Evolutionary conservation across 306 rosid genomes (phyloP).

Genomic region (Lathyrus oleraceus): DNA sequence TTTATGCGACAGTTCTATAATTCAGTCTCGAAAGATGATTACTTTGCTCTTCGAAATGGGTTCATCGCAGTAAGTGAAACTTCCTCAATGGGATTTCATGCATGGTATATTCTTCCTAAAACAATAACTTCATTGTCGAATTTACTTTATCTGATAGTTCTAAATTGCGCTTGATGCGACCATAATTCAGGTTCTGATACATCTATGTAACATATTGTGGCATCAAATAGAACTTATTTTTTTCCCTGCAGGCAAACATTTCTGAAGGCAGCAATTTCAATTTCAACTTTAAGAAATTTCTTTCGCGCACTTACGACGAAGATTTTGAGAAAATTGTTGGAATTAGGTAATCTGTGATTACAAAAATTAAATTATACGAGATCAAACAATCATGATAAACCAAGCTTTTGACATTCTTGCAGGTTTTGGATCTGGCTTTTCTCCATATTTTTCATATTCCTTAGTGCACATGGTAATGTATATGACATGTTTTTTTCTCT

Average conservation of each 20-base stretch:
- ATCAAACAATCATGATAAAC: not conserved
- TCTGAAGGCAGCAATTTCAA: slow-evolving; percentile 50
- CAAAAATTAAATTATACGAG: slow-evolving; percentile 9
- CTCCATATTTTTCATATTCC: slow-evolving; percentile 55
- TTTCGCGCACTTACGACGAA: slow-evolving; percentile 58
- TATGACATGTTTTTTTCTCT: slow-evolving; percentile 15
- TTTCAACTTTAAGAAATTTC: slow-evolving; percentile 66
- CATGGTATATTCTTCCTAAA: slow-evolving; percentile 7
- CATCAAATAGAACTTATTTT: slow-evolving; percentile 1
- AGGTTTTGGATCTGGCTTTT: slow-evolving; percentile 72
- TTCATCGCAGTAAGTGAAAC: slow-evolving; percentile 57
- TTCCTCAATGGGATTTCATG: slow-evolving; percentile 8
- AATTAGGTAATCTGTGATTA: slow-evolving; percentile 47
- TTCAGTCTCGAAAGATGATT: slow-evolving; percentile 65
- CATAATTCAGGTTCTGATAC: not conserved
- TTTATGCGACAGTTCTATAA: slow-evolving; percentile 55
- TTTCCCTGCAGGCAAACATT: slow-evolving; percentile 51
- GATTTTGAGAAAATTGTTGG: slow-evolving; percentile 65
- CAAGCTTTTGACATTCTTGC: slow-evolving; percentile 34
- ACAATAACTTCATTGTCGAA: not conserved
- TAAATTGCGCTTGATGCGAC: not conserved
- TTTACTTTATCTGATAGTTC: not conserved
- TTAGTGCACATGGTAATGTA: slow-evolving; percentile 67
- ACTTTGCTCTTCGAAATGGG: slow-evolving; percentile 65
- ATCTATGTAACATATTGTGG: not conserved